Evolutionary conservation across 1,284 basidiomycete species (phyloP), one percentile per base, ranked within the genome.

Genomic region (Agaricales sp.): DNA sequence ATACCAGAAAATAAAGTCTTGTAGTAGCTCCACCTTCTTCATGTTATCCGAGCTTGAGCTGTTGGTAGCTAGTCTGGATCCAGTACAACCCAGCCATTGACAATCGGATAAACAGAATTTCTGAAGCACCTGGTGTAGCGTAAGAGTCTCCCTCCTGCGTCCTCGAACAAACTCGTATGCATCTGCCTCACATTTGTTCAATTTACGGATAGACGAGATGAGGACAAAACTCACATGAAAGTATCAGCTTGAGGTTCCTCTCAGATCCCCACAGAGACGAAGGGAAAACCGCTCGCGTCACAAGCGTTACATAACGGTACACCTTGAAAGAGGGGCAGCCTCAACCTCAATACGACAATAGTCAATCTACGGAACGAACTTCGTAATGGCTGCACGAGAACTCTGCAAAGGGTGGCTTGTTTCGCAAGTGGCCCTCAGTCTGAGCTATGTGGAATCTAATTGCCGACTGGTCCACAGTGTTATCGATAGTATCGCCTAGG

Each of bases 1-100:
- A 53, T 94, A 83, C 94, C 94, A 99, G 61, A 82, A 88, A 4
- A 98, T 53, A 57, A 95, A 88, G 50, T 95, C 90, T 58, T 88
- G 78, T 0, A 92, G 61, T 11, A 98, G 65, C 58, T 88, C 77
- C n/a, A 77, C 71, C 6, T 89, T 77, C 61, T 89, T 92, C 21
- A 78, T 57, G 1, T 78, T 67, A 57, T 96, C 93, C 0, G 78
- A 77, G 1, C 78, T 74, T 2, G 80, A 69, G 0, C 82, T 73
- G 44, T 80, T 68, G 8, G 58, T 56, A 51, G 80, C 77, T 43
- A 62, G 60, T 14, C 51, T 54, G 11, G 60, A 58, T 2, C 63
- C 64, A 4, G 57, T 43, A 2, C 71, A 69, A 0, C 68, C 60
- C 0, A 78, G 78, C 41, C 69, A 69, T 1, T 92, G 69, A 93